Percentiles rank a stretch among this genome's conserved stretches.
These are phyloP conservation scores for Nannochloris sp. DNA, from an alignment of 139 green algal genomes.

Conservation along the genomic window DNA sequence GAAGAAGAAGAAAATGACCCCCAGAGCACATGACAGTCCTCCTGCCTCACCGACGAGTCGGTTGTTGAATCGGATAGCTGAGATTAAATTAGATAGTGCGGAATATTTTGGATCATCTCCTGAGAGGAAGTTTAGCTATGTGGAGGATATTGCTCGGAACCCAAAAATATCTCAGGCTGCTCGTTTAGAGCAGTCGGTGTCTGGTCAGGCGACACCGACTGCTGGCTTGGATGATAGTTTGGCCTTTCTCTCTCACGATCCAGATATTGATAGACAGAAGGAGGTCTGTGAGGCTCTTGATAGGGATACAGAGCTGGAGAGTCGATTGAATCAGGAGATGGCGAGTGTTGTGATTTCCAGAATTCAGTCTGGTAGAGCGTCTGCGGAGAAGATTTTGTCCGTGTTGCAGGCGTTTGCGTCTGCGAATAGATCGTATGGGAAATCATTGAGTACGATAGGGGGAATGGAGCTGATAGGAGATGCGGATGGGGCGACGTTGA, in stretches of 20 bases:
- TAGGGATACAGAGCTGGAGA: slow-evolving; percentile 32
- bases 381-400: slow-evolving; percentile 31
- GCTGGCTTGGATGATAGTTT: background rate
- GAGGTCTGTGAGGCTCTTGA: slow-evolving; percentile 27
- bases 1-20: background rate
- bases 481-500: slow-evolving; percentile 31
- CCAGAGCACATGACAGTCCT: slow-evolving; percentile 13
- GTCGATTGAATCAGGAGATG: slow-evolving; percentile 35
- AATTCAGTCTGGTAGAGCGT: slow-evolving; percentile 21
- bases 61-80: slow-evolving; percentile 15
- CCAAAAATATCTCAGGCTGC: slow-evolving; percentile 27
- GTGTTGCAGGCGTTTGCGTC: slow-evolving; percentile 37
- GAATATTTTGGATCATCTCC: background rate
- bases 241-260: slow-evolving; percentile 10
- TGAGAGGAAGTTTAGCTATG: slow-evolving; percentile 24
- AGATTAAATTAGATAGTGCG: slow-evolving; percentile 6
- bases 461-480: slow-evolving; percentile 26
- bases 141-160: slow-evolving; percentile 34
- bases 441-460: slow-evolving; percentile 18
- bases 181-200: slow-evolving; percentile 20
- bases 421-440: slow-evolving; percentile 28
- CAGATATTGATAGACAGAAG: slow-evolving; percentile 32
- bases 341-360: slow-evolving; percentile 25
- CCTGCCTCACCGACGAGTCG: slow-evolving; percentile 11
- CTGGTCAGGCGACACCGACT: background rate